Percentiles rank a stretch among this genome's conserved stretches.
These are phyloP conservation scores for Gamarada debralockiae DNA, from an alignment of 495 filamentous ascomycete species.

Conservation along the genomic window DNA sequence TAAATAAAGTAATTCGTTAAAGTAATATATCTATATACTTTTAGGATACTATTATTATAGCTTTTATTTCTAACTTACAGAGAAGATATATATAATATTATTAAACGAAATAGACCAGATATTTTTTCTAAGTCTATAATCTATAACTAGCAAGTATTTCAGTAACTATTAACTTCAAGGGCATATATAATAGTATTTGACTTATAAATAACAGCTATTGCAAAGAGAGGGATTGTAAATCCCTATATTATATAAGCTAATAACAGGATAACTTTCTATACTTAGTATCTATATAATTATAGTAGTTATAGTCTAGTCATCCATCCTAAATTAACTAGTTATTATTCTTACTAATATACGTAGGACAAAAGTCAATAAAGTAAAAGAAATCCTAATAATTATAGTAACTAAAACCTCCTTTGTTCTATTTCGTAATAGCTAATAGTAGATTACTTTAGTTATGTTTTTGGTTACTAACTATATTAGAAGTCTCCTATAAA, in stretches of 20 bases:
- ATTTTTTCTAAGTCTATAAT: constrained; percentile 39
- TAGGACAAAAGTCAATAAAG: constrained; percentile 7
- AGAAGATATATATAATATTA: constrained; percentile 33
- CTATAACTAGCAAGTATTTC: constrained; percentile 25
- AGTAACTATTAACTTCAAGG: background rate
- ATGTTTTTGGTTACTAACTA: constrained; percentile 11
- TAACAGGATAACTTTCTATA: background rate
- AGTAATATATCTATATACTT: constrained; percentile 11
- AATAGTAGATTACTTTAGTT: background rate
- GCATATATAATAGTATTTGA: background rate
- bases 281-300: constrained; percentile 1
- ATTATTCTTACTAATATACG: constrained; percentile 1
- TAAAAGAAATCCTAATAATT: constrained; percentile 8
- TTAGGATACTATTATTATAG: background rate
- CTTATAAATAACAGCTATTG: constrained; percentile 14
- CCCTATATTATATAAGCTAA: constrained; percentile 6
- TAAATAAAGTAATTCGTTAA: constrained; percentile 10
- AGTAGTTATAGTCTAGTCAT: constrained; percentile 12
- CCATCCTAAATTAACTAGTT: background rate
- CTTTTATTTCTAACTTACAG: background rate
- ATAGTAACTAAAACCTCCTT: constrained; percentile 1
- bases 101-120: constrained; percentile 43
- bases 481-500: background rate
- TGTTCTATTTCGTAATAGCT: constrained; percentile 4
- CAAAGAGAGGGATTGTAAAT: constrained; percentile 11